Percentiles rank a stretch among this genome's conserved stretches.
Evolutionary conservation across 495 filamentous ascomycete species (phyloP).

Genomic region (Aspergillus ellipticus): DNA sequence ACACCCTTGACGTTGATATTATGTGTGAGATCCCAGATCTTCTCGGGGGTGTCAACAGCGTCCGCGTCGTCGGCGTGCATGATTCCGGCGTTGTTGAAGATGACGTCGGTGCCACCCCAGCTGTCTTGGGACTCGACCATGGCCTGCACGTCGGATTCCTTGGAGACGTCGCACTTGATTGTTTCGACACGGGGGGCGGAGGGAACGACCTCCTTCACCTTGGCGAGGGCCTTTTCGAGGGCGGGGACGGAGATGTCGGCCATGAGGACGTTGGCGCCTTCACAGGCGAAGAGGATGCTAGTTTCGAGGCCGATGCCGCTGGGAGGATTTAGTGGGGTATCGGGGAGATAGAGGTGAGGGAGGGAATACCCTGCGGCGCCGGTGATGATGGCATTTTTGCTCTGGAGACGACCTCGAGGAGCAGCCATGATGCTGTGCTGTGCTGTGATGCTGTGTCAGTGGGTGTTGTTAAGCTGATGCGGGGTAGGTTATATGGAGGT

Average conservation of each 20-base stretch:
- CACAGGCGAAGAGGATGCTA: constrained; percentile 81
- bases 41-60: constrained; percentile 77
- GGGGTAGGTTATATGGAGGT: no score
- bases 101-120: constrained; percentile 88
- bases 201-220: constrained; percentile 70
- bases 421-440: no score
- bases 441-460: no score
- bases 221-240: constrained; percentile 64
- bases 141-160: constrained; percentile 69
- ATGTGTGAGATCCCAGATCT: constrained; percentile 93
- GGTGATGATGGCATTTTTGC: constrained; percentile 89
- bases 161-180: constrained; percentile 51
- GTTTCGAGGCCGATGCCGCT: constrained; percentile 98
- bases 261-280: constrained; percentile 85
- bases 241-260: constrained; percentile 74
- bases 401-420: constrained; percentile 70
- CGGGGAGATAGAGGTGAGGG: background rate
- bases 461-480: no score
- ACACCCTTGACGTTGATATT: constrained; percentile 98
- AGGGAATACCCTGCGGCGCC: constrained; percentile 74
- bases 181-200: no score
- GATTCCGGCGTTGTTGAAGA: constrained; percentile 99
- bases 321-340: no score
- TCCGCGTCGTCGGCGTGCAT: constrained; percentile 91
- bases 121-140: constrained; percentile 65